Conservation (phyloP, 768 basidiomycete species). For the Xerocomellus chrysenteron region DNA sequence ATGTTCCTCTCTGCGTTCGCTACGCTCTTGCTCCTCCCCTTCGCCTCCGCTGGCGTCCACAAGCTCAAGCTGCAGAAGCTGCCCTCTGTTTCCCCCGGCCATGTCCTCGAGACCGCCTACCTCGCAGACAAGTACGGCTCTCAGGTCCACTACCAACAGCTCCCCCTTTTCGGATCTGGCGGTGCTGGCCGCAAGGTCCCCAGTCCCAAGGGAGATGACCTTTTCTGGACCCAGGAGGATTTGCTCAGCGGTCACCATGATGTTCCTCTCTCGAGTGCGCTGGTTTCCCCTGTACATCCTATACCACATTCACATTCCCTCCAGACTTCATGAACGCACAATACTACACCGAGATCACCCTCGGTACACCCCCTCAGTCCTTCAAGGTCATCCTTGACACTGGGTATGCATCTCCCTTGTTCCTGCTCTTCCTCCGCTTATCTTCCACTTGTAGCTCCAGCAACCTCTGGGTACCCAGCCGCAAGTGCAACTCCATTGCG, state of each 20-base stretch:
- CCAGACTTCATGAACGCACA: slow-evolving; percentile 98
- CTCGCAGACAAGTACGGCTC: slow-evolving; percentile 92
- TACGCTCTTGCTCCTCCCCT: slow-evolving; percentile 42
- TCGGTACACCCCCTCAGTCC: slow-evolving; percentile 82
- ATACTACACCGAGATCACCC: slow-evolving; percentile 84
- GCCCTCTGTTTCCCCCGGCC: slow-evolving; percentile 56
- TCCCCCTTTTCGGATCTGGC: slow-evolving; percentile 72
- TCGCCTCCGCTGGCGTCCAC: slow-evolving; percentile 59
- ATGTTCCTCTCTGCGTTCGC: slow-evolving; percentile 45
- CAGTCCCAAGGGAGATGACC: slow-evolving; percentile 50
- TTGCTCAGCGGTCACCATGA: slow-evolving; percentile 70
- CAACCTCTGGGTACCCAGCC: slow-evolving; percentile 93
- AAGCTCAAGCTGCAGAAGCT: slow-evolving; percentile 91
- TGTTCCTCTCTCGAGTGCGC: slow-evolving; percentile 77
- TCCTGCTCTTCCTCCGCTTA: slow-evolving; percentile 21
- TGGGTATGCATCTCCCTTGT: slow-evolving; percentile 45
- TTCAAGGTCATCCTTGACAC: slow-evolving; percentile 97
- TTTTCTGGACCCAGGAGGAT: slow-evolving; percentile 82
- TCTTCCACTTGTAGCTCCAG: slow-evolving; percentile 55
- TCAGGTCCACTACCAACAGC: slow-evolving; percentile 41
- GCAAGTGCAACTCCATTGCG: slow-evolving; percentile 79
- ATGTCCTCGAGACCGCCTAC: slow-evolving; percentile 73
- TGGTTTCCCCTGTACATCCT: background rate
- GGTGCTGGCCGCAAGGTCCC: slow-evolving; percentile 65
- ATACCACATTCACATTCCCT: background rate